These are phyloP conservation scores for Nemania abortiva DNA, from an alignment of 2,329 filamentous ascomycete species.

Conservation along the genomic window DNA sequence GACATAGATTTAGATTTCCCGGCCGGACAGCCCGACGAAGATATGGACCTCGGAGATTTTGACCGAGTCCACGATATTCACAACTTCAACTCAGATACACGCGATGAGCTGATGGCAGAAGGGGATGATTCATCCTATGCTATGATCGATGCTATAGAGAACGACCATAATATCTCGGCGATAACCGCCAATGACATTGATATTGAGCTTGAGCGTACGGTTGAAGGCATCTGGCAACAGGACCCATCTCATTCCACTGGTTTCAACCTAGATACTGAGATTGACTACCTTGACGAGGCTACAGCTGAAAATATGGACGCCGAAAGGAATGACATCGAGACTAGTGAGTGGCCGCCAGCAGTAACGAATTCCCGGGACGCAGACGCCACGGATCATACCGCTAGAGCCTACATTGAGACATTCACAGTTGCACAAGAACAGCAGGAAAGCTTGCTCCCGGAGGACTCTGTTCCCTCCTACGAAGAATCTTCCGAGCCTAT, in stretches of 20 bases:
- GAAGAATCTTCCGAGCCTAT: not conserved
- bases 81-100: constrained; percentile 50
- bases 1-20: constrained; percentile 53
- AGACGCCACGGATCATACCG: constrained; percentile 23
- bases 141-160: constrained; percentile 51
- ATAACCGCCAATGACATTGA: constrained; percentile 49
- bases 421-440: constrained; percentile 13
- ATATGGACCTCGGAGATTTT: constrained; percentile 51
- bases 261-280: constrained; percentile 42
- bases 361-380: constrained; percentile 11
- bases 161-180: constrained; percentile 44
- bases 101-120: constrained; percentile 53
- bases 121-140: constrained; percentile 51
- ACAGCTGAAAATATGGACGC: constrained; percentile 36
- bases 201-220: constrained; percentile 49
- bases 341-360: constrained; percentile 38
- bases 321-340: constrained; percentile 25
- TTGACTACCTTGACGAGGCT: constrained; percentile 43
- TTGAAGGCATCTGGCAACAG: constrained; percentile 48
- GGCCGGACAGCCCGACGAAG: constrained; percentile 49
- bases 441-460: constrained; percentile 18
- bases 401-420: constrained; percentile 25
- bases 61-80: constrained; percentile 48
- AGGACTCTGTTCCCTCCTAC: constrained; percentile 3
- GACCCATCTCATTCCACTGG: constrained; percentile 27